Percentiles rank a stretch among this genome's conserved stretches.
Conservation (phyloP, 2,329 filamentous ascomycete genomes). For the Phyllosticta citribraziliensis region DNA sequence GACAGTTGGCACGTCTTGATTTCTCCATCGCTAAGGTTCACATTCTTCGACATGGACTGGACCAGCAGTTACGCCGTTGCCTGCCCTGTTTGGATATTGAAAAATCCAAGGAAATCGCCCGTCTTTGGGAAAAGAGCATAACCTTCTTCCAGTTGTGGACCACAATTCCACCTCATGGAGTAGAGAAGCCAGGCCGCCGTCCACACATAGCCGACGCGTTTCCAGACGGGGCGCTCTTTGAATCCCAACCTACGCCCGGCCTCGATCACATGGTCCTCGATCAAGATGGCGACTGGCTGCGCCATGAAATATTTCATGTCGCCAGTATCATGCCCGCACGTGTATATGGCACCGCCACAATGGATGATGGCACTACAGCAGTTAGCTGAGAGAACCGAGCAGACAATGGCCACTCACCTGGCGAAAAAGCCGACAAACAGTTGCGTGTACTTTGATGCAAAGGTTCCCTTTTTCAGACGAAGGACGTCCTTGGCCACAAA, state of each 20-base stretch:
- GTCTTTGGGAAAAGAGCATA: neutral
- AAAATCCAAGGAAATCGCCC: neutral
- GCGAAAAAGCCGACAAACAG: conserved; percentile 19
- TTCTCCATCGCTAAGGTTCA: neutral
- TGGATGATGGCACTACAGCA: conserved; percentile 12
- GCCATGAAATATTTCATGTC: conserved; percentile 16
- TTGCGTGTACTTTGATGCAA: conserved; percentile 22
- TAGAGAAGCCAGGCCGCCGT: conserved; percentile 1
- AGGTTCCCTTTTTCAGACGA: conserved; percentile 17
- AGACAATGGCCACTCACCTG: conserved; percentile 4
- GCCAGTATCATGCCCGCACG: conserved; percentile 13
- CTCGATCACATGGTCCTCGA: conserved; percentile 22
- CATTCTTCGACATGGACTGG: neutral
- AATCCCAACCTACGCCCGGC: conserved; percentile 16
- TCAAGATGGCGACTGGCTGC: conserved; percentile 20
- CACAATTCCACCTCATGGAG: neutral
- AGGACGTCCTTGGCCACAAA: conserved; percentile 17
- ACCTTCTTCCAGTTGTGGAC: neutral
- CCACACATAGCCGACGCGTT: conserved; percentile 17
- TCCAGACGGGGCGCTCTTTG: conserved; percentile 14
- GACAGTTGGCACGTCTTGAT: neutral
- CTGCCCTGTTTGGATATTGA: neutral
- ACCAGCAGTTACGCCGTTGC: too few relatives aligned
- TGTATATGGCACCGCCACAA: conserved; percentile 14
- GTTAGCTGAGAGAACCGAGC: neutral